A percentile compares a stretch with the other conserved stretches of the same genome.
These are phyloP conservation scores for Penicillium sclerotiorum DNA, from an alignment of 2,329 filamentous ascomycete species.

Conservation along the genomic window DNA sequence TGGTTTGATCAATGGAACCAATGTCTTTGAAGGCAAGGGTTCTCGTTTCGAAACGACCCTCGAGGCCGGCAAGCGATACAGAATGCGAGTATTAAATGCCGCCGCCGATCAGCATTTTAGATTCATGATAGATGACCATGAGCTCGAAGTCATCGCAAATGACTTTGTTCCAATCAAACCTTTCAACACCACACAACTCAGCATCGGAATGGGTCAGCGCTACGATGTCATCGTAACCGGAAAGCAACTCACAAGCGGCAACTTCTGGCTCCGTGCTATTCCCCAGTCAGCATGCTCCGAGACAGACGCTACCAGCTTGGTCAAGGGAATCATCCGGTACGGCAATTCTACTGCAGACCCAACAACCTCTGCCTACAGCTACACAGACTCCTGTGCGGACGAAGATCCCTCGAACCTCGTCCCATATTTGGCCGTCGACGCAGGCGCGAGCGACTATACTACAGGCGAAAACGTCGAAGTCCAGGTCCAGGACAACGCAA, in stretches of 20 bases:
- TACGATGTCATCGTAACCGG: constrained; percentile 53
- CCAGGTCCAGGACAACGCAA: constrained; percentile 9
- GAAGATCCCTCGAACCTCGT: constrained; percentile 27
- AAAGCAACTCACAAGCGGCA: constrained; percentile 32
- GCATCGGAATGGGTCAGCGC: constrained; percentile 25
- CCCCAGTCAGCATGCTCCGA: constrained; percentile 6
- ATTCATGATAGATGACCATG: constrained; percentile 14
- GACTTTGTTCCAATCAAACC: constrained; percentile 13
- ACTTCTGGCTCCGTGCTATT: constrained; percentile 48
- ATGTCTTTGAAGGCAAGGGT: constrained; percentile 4
- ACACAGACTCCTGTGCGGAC: constrained; percentile 26
- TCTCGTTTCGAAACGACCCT: constrained; percentile 6
- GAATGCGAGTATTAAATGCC: constrained; percentile 11
- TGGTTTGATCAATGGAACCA: constrained; percentile 12
- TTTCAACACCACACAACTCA: constrained; percentile 5
- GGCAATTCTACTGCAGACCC: constrained; percentile 22
- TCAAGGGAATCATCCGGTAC: constrained; percentile 11
- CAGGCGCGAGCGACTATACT: constrained; percentile 8
- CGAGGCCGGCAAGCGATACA: constrained; percentile 5
- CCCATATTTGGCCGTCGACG: constrained; percentile 25
- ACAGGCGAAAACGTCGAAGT: constrained; percentile 4
- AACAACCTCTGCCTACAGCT: constrained; percentile 23
- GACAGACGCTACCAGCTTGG: constrained; percentile 3
- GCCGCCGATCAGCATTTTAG: constrained; percentile 10
- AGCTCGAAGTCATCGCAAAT: constrained; percentile 9